Conservation (phyloP, 2,329 filamentous ascomycete species). For the Calonectria fujianensis region DNA sequence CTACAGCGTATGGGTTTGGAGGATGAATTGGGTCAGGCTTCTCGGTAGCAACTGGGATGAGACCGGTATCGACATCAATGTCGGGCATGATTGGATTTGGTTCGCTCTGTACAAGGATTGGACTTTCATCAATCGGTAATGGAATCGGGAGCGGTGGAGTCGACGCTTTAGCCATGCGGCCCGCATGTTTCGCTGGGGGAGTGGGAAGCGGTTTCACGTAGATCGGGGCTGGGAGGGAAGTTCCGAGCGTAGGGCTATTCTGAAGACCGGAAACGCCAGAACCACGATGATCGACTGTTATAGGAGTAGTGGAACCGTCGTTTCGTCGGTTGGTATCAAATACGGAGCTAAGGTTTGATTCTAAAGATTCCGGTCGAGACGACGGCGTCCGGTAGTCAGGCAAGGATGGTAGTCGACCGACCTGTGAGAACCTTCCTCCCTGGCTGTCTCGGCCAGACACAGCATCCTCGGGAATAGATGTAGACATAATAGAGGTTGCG, state of each 20-base stretch:
- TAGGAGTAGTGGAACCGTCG: constrained; percentile 48
- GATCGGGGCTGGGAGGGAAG: constrained; percentile 49
- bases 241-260: constrained; percentile 52
- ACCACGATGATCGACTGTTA: constrained; percentile 48
- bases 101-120: neutral
- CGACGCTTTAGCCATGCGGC: constrained; percentile 15
- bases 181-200: constrained; percentile 23
- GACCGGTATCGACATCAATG: constrained; percentile 50
- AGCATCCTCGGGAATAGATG: constrained; percentile 54
- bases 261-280: constrained; percentile 48
- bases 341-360: constrained; percentile 52
- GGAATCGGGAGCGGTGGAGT: constrained; percentile 18
- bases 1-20: constrained; percentile 52
- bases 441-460: constrained; percentile 48
- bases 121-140: constrained; percentile 6
- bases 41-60: constrained; percentile 53
- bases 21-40: constrained; percentile 35
- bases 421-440: constrained; percentile 44
- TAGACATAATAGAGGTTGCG: constrained; percentile 50
- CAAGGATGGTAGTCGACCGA: constrained; percentile 42
- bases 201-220: constrained; percentile 33
- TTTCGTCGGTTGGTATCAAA: constrained; percentile 47
- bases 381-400: constrained; percentile 23
- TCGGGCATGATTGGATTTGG: neutral
- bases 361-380: constrained; percentile 53